Evolutionary conservation across 2,329 filamentous ascomycete genomes (phyloP), one percentile per base, ranked within the genome.

Genomic region (Aspergillus neoniger): DNA sequence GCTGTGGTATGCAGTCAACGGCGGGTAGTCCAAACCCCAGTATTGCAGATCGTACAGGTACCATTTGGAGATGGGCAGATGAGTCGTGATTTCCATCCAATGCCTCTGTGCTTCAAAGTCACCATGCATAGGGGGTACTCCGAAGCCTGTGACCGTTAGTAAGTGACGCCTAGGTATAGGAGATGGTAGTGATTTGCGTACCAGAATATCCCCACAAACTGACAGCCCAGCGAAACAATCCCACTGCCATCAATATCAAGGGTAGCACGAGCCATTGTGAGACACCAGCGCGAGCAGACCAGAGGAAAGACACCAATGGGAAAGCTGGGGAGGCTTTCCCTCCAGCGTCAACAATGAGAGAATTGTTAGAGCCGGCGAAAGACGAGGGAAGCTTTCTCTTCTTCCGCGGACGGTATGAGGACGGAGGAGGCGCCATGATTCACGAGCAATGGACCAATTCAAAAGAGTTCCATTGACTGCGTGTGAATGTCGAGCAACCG

Each of bases 21-120:
- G 95, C 59, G 95, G 95, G 76, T 99, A 99, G 79, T 99, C 95
- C 67, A 99, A 84, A 0, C 96, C 96, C 95, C 95, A 99, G 89
- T 94, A 99, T 71, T 94, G 84, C 48, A 98, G 82, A 74, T 99
- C 93, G 76, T 99, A 92, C 73, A 96, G 96, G 77, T 99, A 99
- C 95, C 96, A 99, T 76, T 95, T 90, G 10, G 92, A 95, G 39
- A 96, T 83, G 14, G 95, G 95, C 2, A 99, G 82, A 61, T 96
- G 87, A 8, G 87, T 91, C 2, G 95, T 97, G 66, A 99, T 83
- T 73, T 99, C 95, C 93, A 99, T 96, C 95, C 95, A 99, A 77
- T 99, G 95, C 69, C 95, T 83, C 76, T 99, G 95, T 3, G 96
- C 95, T 80, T 99, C 95, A 78, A 96, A 99, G 77, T 99, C 95